Evolutionary conservation across 106 monocot species (phyloP).

Genomic region (Gastrodia elata): DNA sequence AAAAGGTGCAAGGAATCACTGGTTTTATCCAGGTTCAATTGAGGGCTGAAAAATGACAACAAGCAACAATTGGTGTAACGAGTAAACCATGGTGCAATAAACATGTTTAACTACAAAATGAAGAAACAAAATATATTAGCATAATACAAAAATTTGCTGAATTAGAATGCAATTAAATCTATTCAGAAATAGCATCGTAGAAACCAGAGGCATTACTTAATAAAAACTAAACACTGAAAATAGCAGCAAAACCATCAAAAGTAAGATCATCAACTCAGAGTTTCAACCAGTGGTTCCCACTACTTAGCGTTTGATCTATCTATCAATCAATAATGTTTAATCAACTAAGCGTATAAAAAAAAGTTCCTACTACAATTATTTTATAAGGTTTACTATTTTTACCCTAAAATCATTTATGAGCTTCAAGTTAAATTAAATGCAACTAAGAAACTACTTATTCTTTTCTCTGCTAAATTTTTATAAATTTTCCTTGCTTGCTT

Average conservation of each 20-base stretch:
- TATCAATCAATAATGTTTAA: background rate
- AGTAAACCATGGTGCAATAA: background rate
- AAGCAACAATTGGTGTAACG: background rate
- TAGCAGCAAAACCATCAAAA: background rate
- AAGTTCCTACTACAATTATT: background rate
- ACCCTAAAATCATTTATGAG: background rate
- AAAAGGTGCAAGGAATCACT: background rate
- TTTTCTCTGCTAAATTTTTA: background rate
- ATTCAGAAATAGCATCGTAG: background rate
- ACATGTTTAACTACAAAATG: background rate
- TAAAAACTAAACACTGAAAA: background rate
- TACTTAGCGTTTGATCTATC: background rate
- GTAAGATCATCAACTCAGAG: background rate
- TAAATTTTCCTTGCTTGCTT: background rate
- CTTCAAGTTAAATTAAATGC: background rate
- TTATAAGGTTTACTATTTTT: background rate
- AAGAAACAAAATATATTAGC: background rate
- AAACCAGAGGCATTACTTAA: too few relatives aligned
- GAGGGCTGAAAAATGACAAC: background rate
- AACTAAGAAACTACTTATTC: background rate
- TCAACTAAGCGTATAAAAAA: background rate
- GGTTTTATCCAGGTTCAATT: background rate
- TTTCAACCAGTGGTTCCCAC: too few relatives aligned
- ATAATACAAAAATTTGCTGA: background rate
- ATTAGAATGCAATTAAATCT: background rate